A percentile compares a stretch with the other conserved stretches of the same genome.
Conservation (phyloP, 1,139 yeast species). For the Yamadazyma jaroonii region DNA sequence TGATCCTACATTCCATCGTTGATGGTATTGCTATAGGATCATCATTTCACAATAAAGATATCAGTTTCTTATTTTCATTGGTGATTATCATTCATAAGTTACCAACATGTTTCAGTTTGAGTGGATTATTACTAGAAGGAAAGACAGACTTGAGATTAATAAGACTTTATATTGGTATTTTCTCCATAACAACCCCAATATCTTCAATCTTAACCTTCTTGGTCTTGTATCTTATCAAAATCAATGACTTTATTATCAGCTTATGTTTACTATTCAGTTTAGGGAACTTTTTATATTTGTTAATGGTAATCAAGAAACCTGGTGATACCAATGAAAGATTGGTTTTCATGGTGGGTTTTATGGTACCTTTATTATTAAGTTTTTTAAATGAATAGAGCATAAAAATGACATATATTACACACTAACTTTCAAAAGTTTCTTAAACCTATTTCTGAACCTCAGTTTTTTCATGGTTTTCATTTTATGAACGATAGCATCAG, state of each 20-base stretch:
- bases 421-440: background rate
- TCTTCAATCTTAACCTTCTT: constrained; percentile 48
- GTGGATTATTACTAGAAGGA: constrained; percentile 51
- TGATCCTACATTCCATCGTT: constrained; percentile 63
- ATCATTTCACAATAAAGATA: constrained; percentile 45
- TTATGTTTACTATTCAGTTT: constrained; percentile 58
- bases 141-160: constrained; percentile 27
- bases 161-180: constrained; percentile 40
- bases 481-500: constrained; percentile 12
- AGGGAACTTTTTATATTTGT: constrained; percentile 72
- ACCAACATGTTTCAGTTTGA: constrained; percentile 72
- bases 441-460: constrained; percentile 2
- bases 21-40: constrained; percentile 80
- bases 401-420: no score
- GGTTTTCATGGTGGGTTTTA: constrained; percentile 8
- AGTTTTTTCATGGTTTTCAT: constrained; percentile 1
- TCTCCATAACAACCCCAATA: constrained; percentile 53
- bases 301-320: constrained; percentile 26
- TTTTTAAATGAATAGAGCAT: constrained; percentile 4
- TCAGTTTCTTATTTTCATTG: constrained; percentile 48
- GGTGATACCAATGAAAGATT: constrained; percentile 5
- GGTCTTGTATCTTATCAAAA: constrained; percentile 28
- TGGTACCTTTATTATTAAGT: constrained; percentile 14
- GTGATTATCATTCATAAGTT: constrained; percentile 71
- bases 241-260: constrained; percentile 45